These are phyloP conservation scores for Claviceps maximensis DNA, from an alignment of 2,329 filamentous ascomycete species.

Conservation along the genomic window DNA sequence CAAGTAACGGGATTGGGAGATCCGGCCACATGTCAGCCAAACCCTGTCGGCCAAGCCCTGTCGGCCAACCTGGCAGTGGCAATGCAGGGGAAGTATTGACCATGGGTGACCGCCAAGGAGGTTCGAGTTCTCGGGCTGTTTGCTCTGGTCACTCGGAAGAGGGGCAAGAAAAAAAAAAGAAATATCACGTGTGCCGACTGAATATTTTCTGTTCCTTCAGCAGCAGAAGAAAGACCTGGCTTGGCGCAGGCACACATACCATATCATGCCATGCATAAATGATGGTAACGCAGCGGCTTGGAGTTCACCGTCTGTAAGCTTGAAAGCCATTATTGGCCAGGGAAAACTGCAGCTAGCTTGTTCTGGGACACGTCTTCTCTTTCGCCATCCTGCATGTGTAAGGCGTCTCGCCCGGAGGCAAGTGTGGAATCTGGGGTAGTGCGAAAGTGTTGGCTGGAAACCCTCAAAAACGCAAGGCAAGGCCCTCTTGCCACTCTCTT, in stretches of 20 bases:
- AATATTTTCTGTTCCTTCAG: not conserved
- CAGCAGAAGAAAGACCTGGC: not conserved
- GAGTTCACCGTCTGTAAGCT: not conserved
- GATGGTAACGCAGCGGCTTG: not conserved
- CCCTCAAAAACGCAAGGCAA: too few relatives aligned
- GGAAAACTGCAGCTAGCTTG: constrained; percentile 1
- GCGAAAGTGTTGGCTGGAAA: not conserved
- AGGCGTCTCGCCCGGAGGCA: not conserved
- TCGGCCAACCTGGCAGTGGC: too few relatives aligned
- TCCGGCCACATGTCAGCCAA: too few relatives aligned
- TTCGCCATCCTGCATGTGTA: not conserved
- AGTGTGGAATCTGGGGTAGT: not conserved
- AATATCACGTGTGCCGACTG: not conserved
- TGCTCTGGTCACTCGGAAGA: too few relatives aligned
- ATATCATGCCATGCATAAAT: not conserved
- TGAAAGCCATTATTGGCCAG: not conserved
- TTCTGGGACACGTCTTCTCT: not conserved
- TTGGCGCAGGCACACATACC: not conserved
- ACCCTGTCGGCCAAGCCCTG: too few relatives aligned
- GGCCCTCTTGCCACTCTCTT: too few relatives aligned
- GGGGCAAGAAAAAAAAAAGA: not conserved
- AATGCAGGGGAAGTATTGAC: too few relatives aligned
- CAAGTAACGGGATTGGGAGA: too few relatives aligned
- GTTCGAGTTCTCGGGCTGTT: too few relatives aligned
- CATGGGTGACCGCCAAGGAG: too few relatives aligned